Base-by-base conservation (phyloP, 2,329 filamentous ascomycete species). In the Colletotrichum trifolii region DNA sequence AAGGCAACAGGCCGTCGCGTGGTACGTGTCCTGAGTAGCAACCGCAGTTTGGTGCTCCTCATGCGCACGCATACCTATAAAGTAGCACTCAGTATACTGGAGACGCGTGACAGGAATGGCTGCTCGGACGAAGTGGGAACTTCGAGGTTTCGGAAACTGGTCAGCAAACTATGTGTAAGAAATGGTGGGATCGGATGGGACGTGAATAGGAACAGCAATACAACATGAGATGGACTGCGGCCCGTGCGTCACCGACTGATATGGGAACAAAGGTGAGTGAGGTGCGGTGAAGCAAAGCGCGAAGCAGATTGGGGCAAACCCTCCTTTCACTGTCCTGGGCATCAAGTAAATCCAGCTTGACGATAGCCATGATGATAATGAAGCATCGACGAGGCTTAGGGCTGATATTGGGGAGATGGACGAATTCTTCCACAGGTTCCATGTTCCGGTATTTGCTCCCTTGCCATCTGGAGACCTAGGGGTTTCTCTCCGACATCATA, bases 81-180 rank as follows among this genome's bases (percentile, higher is more conserved):
- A 25, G 25, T 25, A 25, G 25, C 25, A 3, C 25, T 25, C 25
- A 3, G 25, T 25, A 25, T 25, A 25, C 25, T 25, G 25, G 25
- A 25, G 25, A 25, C 25, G 25, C 25, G 48, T 59, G 55, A 54
- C 48, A 49, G 54, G 39, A 35, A 34, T 46, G 3, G 50, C 15
- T 62, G 63, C 58, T 63, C 58, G 52, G 58, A 63, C 47, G 58
- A 66, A 62, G 63, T 63, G 46, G 53, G 25, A 34, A 25, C 38
- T 36, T 53, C 34, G 34, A 34, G 40, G 58, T 56, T 56, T 61
- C 47, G 62, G 42, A 52, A 56, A 38, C 46, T 40, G 42, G 62
- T 56, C 15, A 57, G 62, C 40, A 60, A 50, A 64, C 59, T 52
- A 39, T 34, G 49, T 25, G 25, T 25, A 25, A 25, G 36, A 17